These are phyloP conservation scores for Pinus taeda DNA, from an alignment of 75 land plant species.

Conservation along the genomic window DNA sequence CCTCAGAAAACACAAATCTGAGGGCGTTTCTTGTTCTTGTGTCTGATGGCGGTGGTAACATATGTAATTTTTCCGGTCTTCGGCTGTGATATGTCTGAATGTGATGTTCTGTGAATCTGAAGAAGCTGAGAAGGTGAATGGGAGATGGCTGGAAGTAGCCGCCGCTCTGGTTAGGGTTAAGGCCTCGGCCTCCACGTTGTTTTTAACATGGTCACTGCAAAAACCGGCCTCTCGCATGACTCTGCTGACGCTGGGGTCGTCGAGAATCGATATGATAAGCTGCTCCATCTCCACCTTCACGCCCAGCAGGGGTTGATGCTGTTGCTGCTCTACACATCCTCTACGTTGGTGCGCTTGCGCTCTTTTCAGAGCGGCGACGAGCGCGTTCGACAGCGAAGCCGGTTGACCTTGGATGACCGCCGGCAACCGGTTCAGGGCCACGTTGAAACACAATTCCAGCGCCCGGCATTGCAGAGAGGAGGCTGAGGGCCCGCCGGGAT, in stretches of 20 bases:
- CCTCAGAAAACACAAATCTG: too few relatives aligned
- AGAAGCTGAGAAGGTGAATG: neutral
- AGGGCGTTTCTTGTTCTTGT: neutral
- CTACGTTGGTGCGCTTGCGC: conserved; percentile 97
- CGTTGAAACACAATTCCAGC: conserved; percentile 63
- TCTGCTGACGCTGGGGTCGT: conserved; percentile 92
- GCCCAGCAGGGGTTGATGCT: conserved; percentile 78
- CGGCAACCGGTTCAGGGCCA: conserved; percentile 55
- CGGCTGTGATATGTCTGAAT: neutral
- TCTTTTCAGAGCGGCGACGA: conserved; percentile 90
- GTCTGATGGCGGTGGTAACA: neutral
- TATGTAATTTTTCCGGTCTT: neutral
- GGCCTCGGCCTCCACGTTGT: conserved; percentile 47
- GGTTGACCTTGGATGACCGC: conserved; percentile 35
- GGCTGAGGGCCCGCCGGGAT: conserved; percentile 8
- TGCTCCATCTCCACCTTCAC: conserved; percentile 95
- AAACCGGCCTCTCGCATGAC: conserved; percentile 97
- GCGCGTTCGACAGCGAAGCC: conserved; percentile 78
- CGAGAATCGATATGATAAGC: conserved; percentile 89
- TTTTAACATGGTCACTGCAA: conserved; percentile 79
- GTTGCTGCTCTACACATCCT: conserved; percentile 77
- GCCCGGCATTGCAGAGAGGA: conserved; percentile 43
- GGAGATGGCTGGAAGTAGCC: too few relatives aligned
- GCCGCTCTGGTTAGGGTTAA: neutral
- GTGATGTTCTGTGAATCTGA: neutral